phyloP scores from a whole-genome alignment of 805 yeast genomes.

The Ogataea methylovora region DNA sequence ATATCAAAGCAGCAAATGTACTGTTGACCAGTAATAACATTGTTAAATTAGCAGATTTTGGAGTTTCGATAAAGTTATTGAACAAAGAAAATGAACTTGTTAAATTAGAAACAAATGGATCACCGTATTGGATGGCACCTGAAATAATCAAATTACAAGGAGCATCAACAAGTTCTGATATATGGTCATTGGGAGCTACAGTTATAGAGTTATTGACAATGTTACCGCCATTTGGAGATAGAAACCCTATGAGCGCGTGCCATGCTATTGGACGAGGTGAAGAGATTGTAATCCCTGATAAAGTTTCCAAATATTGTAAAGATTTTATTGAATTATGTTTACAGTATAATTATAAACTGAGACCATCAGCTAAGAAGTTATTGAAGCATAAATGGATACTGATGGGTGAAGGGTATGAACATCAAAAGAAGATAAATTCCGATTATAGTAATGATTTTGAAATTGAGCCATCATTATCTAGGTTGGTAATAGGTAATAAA shows the following conservation, averaged over 20 bases:
- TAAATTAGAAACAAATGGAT: conserved; percentile 53
- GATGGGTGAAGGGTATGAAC: background rate
- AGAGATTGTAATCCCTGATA: conserved; percentile 56
- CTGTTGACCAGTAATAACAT: conserved; percentile 48
- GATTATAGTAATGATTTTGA: conserved; percentile 1
- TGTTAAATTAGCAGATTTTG: conserved; percentile 72
- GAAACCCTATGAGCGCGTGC: conserved; percentile 69
- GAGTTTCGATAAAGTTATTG: conserved; percentile 58
- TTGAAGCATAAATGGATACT: conserved; percentile 57
- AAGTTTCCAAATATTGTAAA: conserved; percentile 17
- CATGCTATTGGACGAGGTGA: conserved; percentile 79
- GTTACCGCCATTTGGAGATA: conserved; percentile 77
- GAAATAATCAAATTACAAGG: conserved; percentile 83
- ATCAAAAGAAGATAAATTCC: background rate
- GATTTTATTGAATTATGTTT: conserved; percentile 66
- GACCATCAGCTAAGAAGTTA: conserved; percentile 50
- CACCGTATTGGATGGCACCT: conserved; percentile 99
- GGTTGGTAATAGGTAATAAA: too few species aligned
- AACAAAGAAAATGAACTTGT: conserved; percentile 4
- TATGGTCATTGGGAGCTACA: conserved; percentile 95
- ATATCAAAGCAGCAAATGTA: conserved; percentile 71
- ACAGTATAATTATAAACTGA: conserved; percentile 54
- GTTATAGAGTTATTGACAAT: conserved; percentile 81
- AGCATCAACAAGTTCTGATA: conserved; percentile 81
- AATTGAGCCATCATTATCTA: background rate